Percentiles rank a stretch among this genome's conserved stretches.
These are phyloP conservation scores for Talaromyces funiculosus DNA, from an alignment of 2,329 filamentous ascomycete genomes.

Conservation along the genomic window DNA sequence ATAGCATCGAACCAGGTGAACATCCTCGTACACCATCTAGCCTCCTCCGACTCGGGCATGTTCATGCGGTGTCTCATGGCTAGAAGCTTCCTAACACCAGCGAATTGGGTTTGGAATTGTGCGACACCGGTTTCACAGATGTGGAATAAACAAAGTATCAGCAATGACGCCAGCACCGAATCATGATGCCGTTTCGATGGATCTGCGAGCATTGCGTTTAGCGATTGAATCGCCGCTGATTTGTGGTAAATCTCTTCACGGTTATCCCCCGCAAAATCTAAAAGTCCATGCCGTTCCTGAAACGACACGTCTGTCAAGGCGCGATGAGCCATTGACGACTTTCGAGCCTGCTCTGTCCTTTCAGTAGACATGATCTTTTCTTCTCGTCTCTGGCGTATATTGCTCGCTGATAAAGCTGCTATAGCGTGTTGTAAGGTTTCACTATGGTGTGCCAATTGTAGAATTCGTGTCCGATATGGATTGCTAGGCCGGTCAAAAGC, in stretches of 20 bases:
- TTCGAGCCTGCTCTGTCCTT: conserved; percentile 46
- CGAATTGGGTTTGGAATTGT: conserved; percentile 89
- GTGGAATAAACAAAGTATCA: conserved; percentile 85
- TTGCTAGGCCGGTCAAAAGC: conserved; percentile 82
- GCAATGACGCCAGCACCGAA: conserved; percentile 77
- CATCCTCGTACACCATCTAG: conserved; percentile 78
- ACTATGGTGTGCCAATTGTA: conserved; percentile 70
- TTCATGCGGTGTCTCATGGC: conserved; percentile 63
- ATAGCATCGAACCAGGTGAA: conserved; percentile 95
- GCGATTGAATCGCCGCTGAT: conserved; percentile 70
- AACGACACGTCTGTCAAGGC: conserved; percentile 36
- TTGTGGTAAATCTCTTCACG: conserved; percentile 80
- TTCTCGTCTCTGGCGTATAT: conserved; percentile 72
- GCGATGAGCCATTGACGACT: conserved; percentile 43
- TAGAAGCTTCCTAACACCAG: conserved; percentile 85
- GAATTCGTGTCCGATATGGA: conserved; percentile 76
- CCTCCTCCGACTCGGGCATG: conserved; percentile 59
- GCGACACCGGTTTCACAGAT: conserved; percentile 90
- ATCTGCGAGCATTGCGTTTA: conserved; percentile 80
- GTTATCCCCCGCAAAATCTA: conserved; percentile 54
- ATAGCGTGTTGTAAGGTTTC: conserved; percentile 87
- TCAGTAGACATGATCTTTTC: conserved; percentile 51
- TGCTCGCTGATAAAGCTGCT: conserved; percentile 81
- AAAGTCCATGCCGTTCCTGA: conserved; percentile 37
- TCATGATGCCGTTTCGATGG: conserved; percentile 70